A percentile compares a stretch with the other conserved stretches of the same genome.
These are phyloP conservation scores for Cylindrodendrum hubeiense DNA, from an alignment of 2,329 filamentous ascomycete species.

Conservation along the genomic window DNA sequence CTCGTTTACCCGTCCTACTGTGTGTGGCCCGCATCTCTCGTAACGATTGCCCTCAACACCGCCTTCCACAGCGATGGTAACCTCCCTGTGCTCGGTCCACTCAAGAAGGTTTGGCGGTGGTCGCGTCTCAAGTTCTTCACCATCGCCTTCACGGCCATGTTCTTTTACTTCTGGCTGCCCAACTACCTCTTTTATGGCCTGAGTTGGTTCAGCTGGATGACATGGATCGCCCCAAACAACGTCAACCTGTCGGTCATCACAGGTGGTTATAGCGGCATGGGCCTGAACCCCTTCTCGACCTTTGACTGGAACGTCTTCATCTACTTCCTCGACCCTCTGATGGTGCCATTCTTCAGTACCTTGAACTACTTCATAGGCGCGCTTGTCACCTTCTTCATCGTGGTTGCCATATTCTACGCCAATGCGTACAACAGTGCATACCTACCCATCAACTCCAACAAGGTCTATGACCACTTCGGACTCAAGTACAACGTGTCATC, in stretches of 20 bases:
- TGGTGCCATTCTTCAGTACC: conserved; percentile 53
- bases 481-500: conserved; percentile 53
- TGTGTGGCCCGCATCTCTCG: conserved; percentile 66
- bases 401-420: conserved; percentile 48
- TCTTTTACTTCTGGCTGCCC: conserved; percentile 67
- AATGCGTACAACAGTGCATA: conserved; percentile 52
- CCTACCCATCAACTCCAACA: conserved; percentile 57
- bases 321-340: conserved; percentile 50
- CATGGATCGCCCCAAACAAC: conserved; percentile 63
- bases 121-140: conserved; percentile 62
- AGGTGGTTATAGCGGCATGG: conserved; percentile 53
- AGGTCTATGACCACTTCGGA: conserved; percentile 54
- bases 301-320: conserved; percentile 58
- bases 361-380: conserved; percentile 51
- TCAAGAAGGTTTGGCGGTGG: conserved; percentile 53
- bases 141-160: conserved; percentile 59
- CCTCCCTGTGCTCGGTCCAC: conserved; percentile 38
- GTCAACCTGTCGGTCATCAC: conserved; percentile 52
- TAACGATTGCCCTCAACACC: conserved; percentile 62
- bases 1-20: conserved; percentile 65
- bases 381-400: conserved; percentile 44
- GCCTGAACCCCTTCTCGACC: conserved; percentile 56
- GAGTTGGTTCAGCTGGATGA: conserved; percentile 64
- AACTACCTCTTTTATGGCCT: conserved; percentile 63
- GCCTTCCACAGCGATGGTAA: conserved; percentile 60